These are phyloP conservation scores for Umbelopsis sp. DNA, from an alignment of 371 early-diverging fungal species.

Conservation along the genomic window DNA sequence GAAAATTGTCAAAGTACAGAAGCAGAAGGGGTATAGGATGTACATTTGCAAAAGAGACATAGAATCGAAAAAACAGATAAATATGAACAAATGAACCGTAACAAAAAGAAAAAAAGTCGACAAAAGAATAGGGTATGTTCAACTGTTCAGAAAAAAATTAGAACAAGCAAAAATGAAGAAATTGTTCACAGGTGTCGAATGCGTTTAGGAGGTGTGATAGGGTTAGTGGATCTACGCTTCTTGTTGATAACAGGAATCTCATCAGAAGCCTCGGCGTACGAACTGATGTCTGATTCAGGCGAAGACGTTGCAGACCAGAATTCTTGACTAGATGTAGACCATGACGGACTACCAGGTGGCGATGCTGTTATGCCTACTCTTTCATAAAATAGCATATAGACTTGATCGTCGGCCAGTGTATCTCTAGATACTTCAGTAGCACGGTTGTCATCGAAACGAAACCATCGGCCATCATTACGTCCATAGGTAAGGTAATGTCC, in stretches of 20 bases:
- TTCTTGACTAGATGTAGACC: conserved; percentile 14
- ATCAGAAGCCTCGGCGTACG: conserved; percentile 5
- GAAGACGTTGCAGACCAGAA: conserved; percentile 16
- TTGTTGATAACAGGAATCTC: not conserved
- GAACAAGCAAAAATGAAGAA: not conserved
- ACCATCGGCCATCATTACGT: conserved; percentile 15
- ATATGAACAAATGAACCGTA: conserved; percentile 10
- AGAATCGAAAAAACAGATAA: not conserved
- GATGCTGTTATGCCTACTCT: not conserved
- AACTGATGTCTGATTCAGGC: conserved; percentile 19
- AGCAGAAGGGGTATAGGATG: not conserved
- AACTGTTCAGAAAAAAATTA: not conserved
- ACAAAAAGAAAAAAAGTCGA: not conserved
- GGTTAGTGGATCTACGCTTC: not conserved
- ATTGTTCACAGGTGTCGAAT: conserved; percentile 8
- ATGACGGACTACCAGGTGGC: conserved; percentile 13
- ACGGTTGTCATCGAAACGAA: conserved; percentile 10
- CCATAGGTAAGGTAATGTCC: conserved; percentile 10
- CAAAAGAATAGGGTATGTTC: conserved; percentile 2
- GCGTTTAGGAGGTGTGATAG: not conserved
- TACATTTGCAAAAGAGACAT: not conserved
- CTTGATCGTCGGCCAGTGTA: not conserved
- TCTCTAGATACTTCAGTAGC: conserved; percentile 15
- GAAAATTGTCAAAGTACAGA: not conserved
- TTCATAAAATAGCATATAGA: conserved; percentile 13